phyloP scores from a whole-genome alignment of 257 asterid genomes.

The Nicotiana otophora region DNA sequence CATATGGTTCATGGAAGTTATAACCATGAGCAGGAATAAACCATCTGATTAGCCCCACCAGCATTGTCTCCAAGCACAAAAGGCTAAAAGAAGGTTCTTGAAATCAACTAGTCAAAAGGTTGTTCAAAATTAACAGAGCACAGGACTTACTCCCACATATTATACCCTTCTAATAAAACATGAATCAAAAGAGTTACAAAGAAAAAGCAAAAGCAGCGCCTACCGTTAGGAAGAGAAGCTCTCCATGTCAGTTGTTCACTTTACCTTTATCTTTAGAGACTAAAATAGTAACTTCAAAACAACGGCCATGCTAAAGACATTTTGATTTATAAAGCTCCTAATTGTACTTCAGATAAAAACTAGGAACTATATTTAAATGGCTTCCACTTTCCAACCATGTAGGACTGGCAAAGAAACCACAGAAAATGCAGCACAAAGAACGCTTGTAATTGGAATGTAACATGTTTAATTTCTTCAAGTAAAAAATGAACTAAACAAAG shows the following conservation, averaged over 20 bases:
- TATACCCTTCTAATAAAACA: background rate
- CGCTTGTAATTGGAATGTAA: no score
- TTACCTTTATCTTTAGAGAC: background rate
- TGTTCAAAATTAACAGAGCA: background rate
- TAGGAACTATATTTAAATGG: background rate
- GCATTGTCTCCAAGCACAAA: background rate
- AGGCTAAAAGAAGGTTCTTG: background rate
- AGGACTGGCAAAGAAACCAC: background rate
- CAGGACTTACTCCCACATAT: background rate
- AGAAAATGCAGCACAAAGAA: no score
- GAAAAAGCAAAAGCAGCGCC: background rate
- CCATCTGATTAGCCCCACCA: background rate
- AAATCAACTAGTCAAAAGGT: conserved; percentile 1
- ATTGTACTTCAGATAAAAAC: background rate
- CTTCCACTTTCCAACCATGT: background rate
- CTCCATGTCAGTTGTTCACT: background rate
- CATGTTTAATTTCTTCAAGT: no score
- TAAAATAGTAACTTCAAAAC: background rate
- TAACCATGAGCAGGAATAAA: background rate
- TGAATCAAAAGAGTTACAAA: background rate
- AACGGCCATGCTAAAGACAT: background rate
- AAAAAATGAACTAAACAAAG: background rate
- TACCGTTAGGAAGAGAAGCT: background rate
- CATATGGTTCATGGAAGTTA: background rate
- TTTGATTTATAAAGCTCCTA: background rate